Evolutionary conservation across 345 rosid species (phyloP).

Genomic region (Salix koriyanagi): DNA sequence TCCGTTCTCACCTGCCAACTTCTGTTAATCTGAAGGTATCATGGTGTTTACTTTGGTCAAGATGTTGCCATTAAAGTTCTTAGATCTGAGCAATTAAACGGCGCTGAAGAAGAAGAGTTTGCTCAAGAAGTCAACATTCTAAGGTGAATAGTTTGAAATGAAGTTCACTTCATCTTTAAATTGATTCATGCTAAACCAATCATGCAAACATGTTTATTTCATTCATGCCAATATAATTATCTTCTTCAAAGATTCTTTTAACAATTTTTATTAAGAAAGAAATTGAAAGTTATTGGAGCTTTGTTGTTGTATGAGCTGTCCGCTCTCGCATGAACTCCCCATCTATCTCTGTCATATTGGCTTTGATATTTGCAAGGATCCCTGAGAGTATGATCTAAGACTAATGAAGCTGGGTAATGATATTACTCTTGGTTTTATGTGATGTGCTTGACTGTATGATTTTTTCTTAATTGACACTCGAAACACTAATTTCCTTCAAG

Average conservation of each 20-base stretch:
- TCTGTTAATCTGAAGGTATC: slow-evolving; percentile 37
- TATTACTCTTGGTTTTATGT: background rate
- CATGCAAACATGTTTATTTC: background rate
- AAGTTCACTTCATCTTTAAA: background rate
- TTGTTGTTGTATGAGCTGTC: background rate
- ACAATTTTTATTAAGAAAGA: background rate
- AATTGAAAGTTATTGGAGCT: background rate
- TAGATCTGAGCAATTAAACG: slow-evolving; percentile 55
- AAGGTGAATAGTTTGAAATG: slow-evolving; percentile 37
- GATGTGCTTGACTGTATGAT: background rate
- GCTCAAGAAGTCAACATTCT: slow-evolving; percentile 67
- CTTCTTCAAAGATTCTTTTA: background rate
- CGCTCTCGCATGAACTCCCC: background rate
- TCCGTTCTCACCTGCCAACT: slow-evolving; percentile 12
- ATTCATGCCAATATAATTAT: background rate
- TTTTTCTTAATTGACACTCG: background rate
- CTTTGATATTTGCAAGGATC: background rate
- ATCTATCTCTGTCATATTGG: background rate
- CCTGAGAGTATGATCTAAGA: background rate
- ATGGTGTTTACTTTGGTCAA: slow-evolving; percentile 59
- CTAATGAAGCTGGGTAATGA: background rate
- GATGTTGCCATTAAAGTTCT: slow-evolving; percentile 71
- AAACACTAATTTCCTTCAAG: background rate
- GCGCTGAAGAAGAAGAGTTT: slow-evolving; percentile 51
- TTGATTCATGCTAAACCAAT: background rate